Base-by-base conservation (phyloP, 768 basidiomycete species). In the Mycena albidolilacea region DNA sequence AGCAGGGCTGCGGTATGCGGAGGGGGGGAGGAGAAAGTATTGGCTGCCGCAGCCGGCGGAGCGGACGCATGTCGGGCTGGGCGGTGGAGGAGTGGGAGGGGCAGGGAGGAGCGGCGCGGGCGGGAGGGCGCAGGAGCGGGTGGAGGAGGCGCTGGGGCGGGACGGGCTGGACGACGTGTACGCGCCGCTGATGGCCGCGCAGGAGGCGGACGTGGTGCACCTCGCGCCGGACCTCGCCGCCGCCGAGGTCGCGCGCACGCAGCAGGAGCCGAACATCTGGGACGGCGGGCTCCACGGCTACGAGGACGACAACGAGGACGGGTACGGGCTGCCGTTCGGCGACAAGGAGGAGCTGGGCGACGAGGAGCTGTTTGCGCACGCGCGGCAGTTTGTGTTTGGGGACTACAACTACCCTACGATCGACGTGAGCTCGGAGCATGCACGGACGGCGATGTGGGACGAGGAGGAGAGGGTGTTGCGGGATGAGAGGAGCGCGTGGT, bases 11-110 rank as follows among this genome's bases (percentile, higher is more conserved):
- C 89, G 98, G 30, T 99, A 99, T 78, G 91, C 91, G 59, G 90
- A 93, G 67, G 96, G 96, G n/a, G 98, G 97, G 1, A 90, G 91
- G 79, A 87, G 87, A 69, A 99, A 99, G 83, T 99, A 99, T 81
- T 99, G 98, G 98, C 86, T 99, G 10, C 96, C 97, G 0, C 90
- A 92, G 77, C 88, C 90, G 0, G 84, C 81, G 35, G 77, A 84
- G 48, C 80, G 83, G 8, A 83, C 80, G 30, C 81, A 81, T 9
- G 84, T 84, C 3, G 81, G 83, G 15, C 85, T 86, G 39, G 82
- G 81, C 37, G 73, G 85, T 15, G 85, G 85, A 74, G 87, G 21
- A 80, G 83, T 1, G 77, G 88, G 30, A 87, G 88, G 61, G 79
- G 80, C 41, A 14, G 41, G 10, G 41, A 23, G 83, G 17, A 85